Conservation (phyloP, 768 basidiomycete species). For the Kockovaella imperatae region DNA sequence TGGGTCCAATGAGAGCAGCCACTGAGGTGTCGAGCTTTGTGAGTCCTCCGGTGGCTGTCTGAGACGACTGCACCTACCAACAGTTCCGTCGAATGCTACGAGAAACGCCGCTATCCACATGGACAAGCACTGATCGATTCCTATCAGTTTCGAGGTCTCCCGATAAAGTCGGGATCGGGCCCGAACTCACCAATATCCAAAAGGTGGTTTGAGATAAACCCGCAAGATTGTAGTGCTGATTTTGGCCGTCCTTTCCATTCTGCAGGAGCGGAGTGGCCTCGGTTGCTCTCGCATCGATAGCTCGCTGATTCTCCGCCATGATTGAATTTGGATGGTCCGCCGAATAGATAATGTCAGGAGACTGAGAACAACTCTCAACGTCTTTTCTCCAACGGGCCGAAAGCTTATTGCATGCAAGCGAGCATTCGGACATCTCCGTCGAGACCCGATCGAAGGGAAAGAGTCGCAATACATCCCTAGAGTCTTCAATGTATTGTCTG, state of each 20-base stretch:
- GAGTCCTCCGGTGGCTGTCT: neutral
- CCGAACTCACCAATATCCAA: conserved; percentile 6
- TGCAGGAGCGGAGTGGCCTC: neutral
- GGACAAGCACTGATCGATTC: conserved; percentile 4
- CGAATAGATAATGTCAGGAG: too few relatives aligned
- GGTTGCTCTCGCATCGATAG: neutral
- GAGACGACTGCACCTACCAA: conserved; percentile 12
- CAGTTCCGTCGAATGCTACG: conserved; percentile 70
- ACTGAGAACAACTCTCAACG: too few relatives aligned
- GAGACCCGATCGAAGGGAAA: too few relatives aligned
- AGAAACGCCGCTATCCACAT: conserved; percentile 54
- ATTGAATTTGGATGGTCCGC: too few relatives aligned
- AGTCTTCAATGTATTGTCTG: too few relatives aligned
- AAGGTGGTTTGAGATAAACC: conserved; percentile 2
- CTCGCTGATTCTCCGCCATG: too few relatives aligned
- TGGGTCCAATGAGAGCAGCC: conserved; percentile 73
- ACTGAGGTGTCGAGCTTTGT: conserved; percentile 51
- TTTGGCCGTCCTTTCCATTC: neutral
- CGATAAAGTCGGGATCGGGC: neutral
- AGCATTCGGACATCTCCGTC: too few relatives aligned
- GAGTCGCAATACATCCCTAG: too few relatives aligned
- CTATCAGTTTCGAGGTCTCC: neutral
- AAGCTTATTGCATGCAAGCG: too few relatives aligned
- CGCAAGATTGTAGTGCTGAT: conserved; percentile 9
- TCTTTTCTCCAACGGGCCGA: too few relatives aligned